phyloP scores from a whole-genome alignment of 2,329 filamentous ascomycete species.

The Ampelomyces quisqualis region DNA sequence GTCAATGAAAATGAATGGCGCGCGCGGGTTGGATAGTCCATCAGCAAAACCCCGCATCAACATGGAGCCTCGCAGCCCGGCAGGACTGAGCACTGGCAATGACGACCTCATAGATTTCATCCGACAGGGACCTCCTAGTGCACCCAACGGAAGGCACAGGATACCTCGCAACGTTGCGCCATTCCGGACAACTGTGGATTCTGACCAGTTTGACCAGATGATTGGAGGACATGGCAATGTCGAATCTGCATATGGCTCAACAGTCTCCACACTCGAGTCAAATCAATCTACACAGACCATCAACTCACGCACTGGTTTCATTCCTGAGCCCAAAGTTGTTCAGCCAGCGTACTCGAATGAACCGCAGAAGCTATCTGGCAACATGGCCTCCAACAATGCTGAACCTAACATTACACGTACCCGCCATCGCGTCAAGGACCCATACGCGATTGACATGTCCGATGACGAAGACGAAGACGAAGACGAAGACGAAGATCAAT shows the following conservation, averaged over 20 bases:
- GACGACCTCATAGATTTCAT: conserved; percentile 96
- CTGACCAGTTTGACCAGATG: conserved; percentile 65
- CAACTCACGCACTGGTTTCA: conserved; percentile 73
- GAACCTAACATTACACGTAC: conserved; percentile 67
- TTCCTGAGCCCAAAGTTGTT: conserved; percentile 42
- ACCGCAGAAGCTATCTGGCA: conserved; percentile 38
- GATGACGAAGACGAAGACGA: conserved; percentile 50
- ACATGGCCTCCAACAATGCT: conserved; percentile 25
- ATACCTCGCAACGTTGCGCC: conserved; percentile 83
- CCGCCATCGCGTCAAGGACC: conserved; percentile 77
- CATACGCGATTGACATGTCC: conserved; percentile 80
- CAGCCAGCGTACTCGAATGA: conserved; percentile 43
- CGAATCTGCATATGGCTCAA: conserved; percentile 40
- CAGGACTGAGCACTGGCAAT: conserved; percentile 64
- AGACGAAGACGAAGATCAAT: conserved; percentile 53
- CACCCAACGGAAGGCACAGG: conserved; percentile 60
- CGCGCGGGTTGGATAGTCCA: conserved; percentile 21
- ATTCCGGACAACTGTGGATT: conserved; percentile 82
- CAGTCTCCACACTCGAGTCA: conserved; percentile 38
- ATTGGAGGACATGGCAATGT: conserved; percentile 35
- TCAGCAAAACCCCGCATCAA: conserved; percentile 32
- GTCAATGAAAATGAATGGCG: conserved; percentile 24
- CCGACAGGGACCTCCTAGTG: conserved; percentile 73
- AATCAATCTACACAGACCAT: conserved; percentile 59
- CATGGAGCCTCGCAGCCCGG: conserved; percentile 64